These are phyloP conservation scores for Arthrinium phaeospermum DNA, from an alignment of 2,329 filamentous ascomycete species.

Conservation along the genomic window DNA sequence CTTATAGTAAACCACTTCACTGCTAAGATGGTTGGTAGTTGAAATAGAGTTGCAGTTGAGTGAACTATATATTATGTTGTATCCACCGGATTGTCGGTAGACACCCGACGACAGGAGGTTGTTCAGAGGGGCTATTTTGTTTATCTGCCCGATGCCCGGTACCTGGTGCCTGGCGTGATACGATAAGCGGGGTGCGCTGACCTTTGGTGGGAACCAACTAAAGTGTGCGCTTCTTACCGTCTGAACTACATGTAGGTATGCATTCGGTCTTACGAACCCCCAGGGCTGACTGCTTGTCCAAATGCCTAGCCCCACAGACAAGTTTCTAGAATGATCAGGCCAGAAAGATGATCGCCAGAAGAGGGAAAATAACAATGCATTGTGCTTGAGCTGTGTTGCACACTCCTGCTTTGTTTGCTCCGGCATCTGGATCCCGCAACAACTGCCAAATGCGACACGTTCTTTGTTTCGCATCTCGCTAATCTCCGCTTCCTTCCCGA, in stretches of 20 bases:
- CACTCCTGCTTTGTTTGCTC: background rate
- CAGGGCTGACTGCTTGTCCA: background rate
- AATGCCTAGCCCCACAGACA: too few species aligned
- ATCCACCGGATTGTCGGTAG: background rate
- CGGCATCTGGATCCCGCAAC: background rate
- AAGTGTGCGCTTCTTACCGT: background rate
- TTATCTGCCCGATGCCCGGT: too few species aligned
- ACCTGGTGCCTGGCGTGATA: background rate
- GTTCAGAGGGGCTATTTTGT: background rate
- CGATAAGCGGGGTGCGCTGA: background rate
- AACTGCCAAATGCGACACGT: background rate
- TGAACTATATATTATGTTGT: background rate
- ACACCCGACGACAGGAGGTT: background rate
- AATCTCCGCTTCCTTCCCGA: background rate
- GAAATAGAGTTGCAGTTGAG: background rate
- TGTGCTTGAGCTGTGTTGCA: background rate
- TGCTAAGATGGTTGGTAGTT: background rate
- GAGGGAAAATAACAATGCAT: background rate
- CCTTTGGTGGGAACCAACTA: background rate
- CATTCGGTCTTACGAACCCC: background rate
- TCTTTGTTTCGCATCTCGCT: constrained; percentile 2
- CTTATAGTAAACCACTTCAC: background rate
- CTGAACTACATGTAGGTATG: background rate
- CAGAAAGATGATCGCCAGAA: background rate
- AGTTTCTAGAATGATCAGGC: background rate